Evolutionary conservation across 2,329 filamentous ascomycete species (phyloP), one percentile per base, ranked within the genome.

Genomic region (Coniochaeta sp.): DNA sequence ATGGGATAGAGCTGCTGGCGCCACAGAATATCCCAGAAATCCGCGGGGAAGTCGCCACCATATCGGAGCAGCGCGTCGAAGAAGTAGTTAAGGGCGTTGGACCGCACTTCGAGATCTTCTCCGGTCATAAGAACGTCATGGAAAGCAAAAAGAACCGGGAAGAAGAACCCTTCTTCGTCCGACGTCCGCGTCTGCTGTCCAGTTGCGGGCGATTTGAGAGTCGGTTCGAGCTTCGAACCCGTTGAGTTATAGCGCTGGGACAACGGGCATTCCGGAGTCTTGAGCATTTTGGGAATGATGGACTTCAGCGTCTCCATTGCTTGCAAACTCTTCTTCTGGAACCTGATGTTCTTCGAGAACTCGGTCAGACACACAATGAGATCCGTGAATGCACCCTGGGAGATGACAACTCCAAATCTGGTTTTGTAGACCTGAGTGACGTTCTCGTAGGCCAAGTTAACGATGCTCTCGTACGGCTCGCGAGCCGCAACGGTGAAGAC

Each of bases 21-120:
- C 91, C 94, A 99, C 0, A 99, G 79, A 16, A 94, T 96, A 67
- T 99, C 94, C 94, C 94, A 99, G 66, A 99, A 99, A 51, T 96
- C 90, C 1, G 85, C 76, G 3, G 92, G 91, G 62, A 96, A 99
- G 59, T 90, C 88, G 16, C 89, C 88, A 31, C 95, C 94, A 60
- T 97, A 94, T 56, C 83, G 84, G 53, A 96, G 85, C 6, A 99
- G 77, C 0, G 91, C 91, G 53, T 97, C 92, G 61, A 99, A 99
- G 55, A 99, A 90, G 68, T 97, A 99, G 60, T 91, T 95, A 35
- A 99, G 77, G 2, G 95, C 94, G 69, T 82, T 85, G 1, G 82
- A 96, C 53, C 94, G 86, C 35, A 97, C 94, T 70, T 99, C 94
- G 16, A 99, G 78, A 65, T 99, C 94, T 68, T 99, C 95, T 2